Conservation (phyloP, 1,139 yeast genomes). For the Taiozyma sp. region DNA sequence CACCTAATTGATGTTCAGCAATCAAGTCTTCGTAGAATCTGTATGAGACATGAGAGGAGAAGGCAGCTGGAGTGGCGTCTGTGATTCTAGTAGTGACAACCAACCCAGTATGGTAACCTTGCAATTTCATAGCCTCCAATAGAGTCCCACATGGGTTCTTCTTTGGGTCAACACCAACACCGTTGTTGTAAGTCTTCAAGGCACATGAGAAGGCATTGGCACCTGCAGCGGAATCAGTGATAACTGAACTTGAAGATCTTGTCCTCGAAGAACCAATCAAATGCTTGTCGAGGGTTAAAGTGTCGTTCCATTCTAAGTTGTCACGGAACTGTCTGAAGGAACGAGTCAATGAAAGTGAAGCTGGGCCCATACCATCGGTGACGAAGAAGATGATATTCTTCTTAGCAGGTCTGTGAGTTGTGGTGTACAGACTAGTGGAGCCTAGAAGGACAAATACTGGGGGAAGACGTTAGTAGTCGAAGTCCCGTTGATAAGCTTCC, state of each 20-base stretch:
- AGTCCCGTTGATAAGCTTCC: not conserved
- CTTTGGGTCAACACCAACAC: slow-evolving; percentile 67
- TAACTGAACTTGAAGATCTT: slow-evolving; percentile 60
- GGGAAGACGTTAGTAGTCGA: not conserved
- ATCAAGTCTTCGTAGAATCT: slow-evolving; percentile 77
- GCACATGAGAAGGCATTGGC: slow-evolving; percentile 89
- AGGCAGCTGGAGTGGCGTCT: slow-evolving; percentile 90
- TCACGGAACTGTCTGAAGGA: slow-evolving; percentile 60
- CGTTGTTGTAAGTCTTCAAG: slow-evolving; percentile 76
- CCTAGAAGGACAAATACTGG: not conserved
- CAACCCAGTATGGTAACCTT: slow-evolving; percentile 75
- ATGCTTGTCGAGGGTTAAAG: slow-evolving; percentile 57
- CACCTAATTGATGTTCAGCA: slow-evolving; percentile 82
- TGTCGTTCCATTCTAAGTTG: slow-evolving; percentile 44
- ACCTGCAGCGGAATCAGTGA: slow-evolving; percentile 93
- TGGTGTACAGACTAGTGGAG: not conserved
- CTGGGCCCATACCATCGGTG: slow-evolving; percentile 92
- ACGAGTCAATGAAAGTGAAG: slow-evolving; percentile 71
- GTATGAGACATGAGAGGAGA: slow-evolving; percentile 68
- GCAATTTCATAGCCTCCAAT: slow-evolving; percentile 74
- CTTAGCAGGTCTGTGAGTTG: slow-evolving; percentile 20
- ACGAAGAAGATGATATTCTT: slow-evolving; percentile 80
- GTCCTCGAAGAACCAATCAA: slow-evolving; percentile 79
- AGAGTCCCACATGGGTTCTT: slow-evolving; percentile 74
- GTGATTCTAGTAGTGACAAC: slow-evolving; percentile 84